A percentile compares a stretch with the other conserved stretches of the same genome.
Evolutionary conservation across 164 flowering plant species (phyloP).

Genomic region (Akebia trifoliata): DNA sequence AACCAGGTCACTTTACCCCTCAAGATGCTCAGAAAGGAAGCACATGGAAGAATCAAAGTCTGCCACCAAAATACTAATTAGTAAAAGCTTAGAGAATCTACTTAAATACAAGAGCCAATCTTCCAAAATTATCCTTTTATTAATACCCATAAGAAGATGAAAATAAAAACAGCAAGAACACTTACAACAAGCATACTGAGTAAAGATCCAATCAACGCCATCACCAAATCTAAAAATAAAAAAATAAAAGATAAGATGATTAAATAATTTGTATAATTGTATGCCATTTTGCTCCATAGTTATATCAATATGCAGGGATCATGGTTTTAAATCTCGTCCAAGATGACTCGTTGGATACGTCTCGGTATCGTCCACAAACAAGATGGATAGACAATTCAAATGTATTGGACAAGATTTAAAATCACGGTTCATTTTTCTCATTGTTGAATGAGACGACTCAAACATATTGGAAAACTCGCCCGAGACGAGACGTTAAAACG

Average conservation of each 20-base stretch:
- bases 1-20: constrained; percentile 49
- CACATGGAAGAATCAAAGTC: constrained; percentile 89
- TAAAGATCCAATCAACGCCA: constrained; percentile 87
- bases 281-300: too few species aligned
- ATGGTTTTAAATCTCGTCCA: too few species aligned
- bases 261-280: too few species aligned
- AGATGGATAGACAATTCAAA: too few species aligned
- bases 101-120: not conserved
- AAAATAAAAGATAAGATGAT: not conserved
- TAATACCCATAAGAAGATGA: not conserved
- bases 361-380: too few species aligned
- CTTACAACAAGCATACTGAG: constrained; percentile 96
- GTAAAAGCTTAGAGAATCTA: not conserved
- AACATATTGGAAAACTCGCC: too few species aligned
- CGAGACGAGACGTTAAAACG: too few species aligned
- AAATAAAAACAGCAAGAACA: constrained; percentile 5
- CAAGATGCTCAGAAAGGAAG: constrained; percentile 75
- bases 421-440: too few species aligned
- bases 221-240: constrained; percentile 57
- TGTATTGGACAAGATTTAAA: too few species aligned
- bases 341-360: too few species aligned
- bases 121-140: not conserved
- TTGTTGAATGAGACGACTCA: too few species aligned
- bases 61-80: constrained; percentile 21
- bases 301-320: too few species aligned